phyloP scores from a whole-genome alignment of 768 basidiomycete species.

The Tephrocybe sp. region DNA sequence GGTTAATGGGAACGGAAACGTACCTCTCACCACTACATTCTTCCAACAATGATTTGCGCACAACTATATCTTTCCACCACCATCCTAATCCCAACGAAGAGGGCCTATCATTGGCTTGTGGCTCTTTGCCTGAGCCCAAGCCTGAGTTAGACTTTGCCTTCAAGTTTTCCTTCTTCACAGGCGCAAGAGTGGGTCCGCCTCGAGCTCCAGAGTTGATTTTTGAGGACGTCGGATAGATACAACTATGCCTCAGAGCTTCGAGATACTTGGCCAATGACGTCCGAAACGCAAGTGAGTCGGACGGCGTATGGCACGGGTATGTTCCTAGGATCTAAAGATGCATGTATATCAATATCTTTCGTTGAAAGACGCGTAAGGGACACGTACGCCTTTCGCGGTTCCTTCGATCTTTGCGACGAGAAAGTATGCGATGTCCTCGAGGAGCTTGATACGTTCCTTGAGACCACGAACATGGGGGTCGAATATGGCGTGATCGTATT shows the following conservation, averaged over 20 bases:
- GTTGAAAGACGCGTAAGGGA: too few species aligned
- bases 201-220: constrained; percentile 11
- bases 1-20: neutral
- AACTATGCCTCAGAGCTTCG: constrained; percentile 40
- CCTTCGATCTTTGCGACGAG: constrained; percentile 43
- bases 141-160: too few species aligned
- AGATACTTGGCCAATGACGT: constrained; percentile 49
- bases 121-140: too few species aligned
- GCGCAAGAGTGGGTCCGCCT: constrained; percentile 4
- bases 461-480: constrained; percentile 40
- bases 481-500: constrained; percentile 50
- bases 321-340: constrained; percentile 38
- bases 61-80: constrained; percentile 61
- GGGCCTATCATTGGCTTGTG: too few species aligned
- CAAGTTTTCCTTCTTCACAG: too few species aligned
- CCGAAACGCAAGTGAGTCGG: constrained; percentile 49
- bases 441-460: constrained; percentile 46
- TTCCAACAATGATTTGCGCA: constrained; percentile 53
- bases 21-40: constrained; percentile 53
- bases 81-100: constrained; percentile 18
- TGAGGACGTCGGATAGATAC: constrained; percentile 28
- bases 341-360: neutral
- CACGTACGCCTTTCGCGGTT: constrained; percentile 26
- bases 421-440: constrained; percentile 53
- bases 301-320: constrained; percentile 52